Evolutionary conservation across 345 rosid genomes (phyloP).

Genomic region (Boechera retrofracta): DNA sequence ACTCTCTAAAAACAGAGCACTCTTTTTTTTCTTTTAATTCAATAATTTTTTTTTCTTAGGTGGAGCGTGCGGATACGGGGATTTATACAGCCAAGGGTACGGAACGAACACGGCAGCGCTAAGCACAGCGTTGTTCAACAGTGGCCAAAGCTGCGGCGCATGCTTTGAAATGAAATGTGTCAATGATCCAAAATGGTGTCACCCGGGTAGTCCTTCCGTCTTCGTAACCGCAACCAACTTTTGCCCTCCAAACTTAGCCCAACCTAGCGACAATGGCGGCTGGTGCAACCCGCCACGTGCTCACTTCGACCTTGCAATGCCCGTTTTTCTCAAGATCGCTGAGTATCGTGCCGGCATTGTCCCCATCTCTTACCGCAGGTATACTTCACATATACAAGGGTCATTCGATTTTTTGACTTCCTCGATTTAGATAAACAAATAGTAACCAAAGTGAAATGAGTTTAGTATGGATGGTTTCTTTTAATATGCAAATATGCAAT

Average conservation of each 20-base stretch:
- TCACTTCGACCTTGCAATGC: constrained; percentile 52
- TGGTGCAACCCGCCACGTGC: constrained; percentile 89
- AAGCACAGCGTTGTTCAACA: constrained; percentile 78
- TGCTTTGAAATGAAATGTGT: constrained; percentile 78
- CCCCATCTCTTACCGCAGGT: constrained; percentile 59
- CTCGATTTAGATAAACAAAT: no score
- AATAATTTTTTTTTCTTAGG: constrained; percentile 36
- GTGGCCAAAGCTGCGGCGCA: constrained; percentile 66
- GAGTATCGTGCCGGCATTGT: constrained; percentile 77
- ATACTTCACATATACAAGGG: background rate
- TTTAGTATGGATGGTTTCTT: no score
- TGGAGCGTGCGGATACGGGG: constrained; percentile 80
- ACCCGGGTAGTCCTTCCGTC: constrained; percentile 67
- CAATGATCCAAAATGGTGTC: constrained; percentile 70
- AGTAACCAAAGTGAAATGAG: no score
- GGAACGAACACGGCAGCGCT: constrained; percentile 82
- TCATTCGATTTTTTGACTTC: no score
- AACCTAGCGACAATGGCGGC: constrained; percentile 69
- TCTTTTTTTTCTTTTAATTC: background rate
- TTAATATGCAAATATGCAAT: no score
- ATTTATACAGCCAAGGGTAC: constrained; percentile 75
- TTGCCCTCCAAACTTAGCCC: constrained; percentile 64
- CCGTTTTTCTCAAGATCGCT: constrained; percentile 53
- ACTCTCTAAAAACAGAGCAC: constrained; percentile 32
- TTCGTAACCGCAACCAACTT: constrained; percentile 74